phyloP scores from a whole-genome alignment of 257 asterid genomes.

The Fraxinus americana region DNA sequence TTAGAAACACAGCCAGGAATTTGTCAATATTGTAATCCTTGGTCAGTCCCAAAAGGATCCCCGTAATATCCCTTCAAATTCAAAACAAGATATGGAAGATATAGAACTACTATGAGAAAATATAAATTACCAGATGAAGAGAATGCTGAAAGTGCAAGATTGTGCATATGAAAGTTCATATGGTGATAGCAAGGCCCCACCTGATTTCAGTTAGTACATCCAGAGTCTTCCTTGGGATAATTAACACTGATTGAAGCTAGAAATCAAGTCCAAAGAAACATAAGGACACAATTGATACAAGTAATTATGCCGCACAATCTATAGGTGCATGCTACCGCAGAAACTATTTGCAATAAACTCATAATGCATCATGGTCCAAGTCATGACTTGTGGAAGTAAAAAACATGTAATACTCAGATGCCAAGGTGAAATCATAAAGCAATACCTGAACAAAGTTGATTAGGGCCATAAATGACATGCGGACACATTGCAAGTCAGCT shows the following conservation, averaged over 20 bases:
- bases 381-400: not conserved
- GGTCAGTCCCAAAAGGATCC: conserved; percentile 55
- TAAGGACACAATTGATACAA: conserved; percentile 3
- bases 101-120: conserved; percentile 12
- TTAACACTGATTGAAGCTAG: conserved; percentile 73
- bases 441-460: conserved; percentile 85
- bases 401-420: too few species aligned
- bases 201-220: conserved; percentile 58
- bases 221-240: conserved; percentile 75
- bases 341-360: conserved; percentile 21
- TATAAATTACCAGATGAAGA: conserved; percentile 16
- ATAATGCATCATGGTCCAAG: conserved; percentile 18
- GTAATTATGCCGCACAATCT: conserved; percentile 12
- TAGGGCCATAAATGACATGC: conserved; percentile 73
- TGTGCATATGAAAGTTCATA: conserved; percentile 10
- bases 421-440: not conserved
- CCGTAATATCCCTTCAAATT: conserved; percentile 64
- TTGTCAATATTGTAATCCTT: conserved; percentile 78
- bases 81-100: conserved; percentile 21
- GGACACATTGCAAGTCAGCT: conserved; percentile 67
- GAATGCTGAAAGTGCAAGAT: not conserved
- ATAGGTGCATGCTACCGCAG: conserved; percentile 1
- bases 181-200: conserved; percentile 35
- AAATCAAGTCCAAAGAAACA: conserved; percentile 25
- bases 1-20: conserved; percentile 64